These are phyloP conservation scores for Geosmithia flava DNA, from an alignment of 2,329 filamentous ascomycete genomes.

Conservation along the genomic window DNA sequence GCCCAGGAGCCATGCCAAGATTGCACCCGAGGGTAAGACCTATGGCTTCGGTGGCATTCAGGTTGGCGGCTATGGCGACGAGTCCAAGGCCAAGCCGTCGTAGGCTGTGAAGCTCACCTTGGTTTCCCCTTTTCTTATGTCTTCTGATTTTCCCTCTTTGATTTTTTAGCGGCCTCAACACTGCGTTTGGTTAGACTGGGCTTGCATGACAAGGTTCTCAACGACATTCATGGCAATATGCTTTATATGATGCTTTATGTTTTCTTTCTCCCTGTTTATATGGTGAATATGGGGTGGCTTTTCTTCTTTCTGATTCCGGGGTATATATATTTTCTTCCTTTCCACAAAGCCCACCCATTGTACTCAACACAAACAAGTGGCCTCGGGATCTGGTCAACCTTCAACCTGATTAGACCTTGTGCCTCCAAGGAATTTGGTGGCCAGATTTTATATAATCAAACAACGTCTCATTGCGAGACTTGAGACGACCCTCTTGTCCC, in stretches of 20 bases:
- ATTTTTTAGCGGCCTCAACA: background rate
- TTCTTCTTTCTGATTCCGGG: background rate
- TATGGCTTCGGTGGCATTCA: slow-evolving; percentile 39
- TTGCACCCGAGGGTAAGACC: slow-evolving; percentile 50
- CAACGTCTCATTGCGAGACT: background rate
- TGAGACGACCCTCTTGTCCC: slow-evolving; percentile 4
- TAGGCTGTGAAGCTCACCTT: slow-evolving; percentile 20
- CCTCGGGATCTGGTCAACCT: background rate
- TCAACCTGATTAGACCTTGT: slow-evolving; percentile 15
- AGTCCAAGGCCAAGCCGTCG: slow-evolving; percentile 25
- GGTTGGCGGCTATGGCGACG: slow-evolving; percentile 45
- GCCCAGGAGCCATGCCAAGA: slow-evolving; percentile 49
- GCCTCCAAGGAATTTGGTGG: background rate
- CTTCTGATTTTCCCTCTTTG: too few relatives aligned
- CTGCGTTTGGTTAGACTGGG: background rate
- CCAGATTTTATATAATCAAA: background rate
- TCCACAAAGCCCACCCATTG: slow-evolving; percentile 9
- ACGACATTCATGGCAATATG: background rate
- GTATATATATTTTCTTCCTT: background rate
- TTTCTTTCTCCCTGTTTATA: slow-evolving; percentile 4
- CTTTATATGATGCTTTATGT: background rate
- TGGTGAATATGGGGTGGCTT: background rate
- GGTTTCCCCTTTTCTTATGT: background rate
- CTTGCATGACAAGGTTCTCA: background rate
- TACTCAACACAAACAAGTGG: slow-evolving; percentile 12